phyloP scores from a whole-genome alignment of 2,329 filamentous ascomycete genomes.

The Knoxdaviesia capensis region DNA sequence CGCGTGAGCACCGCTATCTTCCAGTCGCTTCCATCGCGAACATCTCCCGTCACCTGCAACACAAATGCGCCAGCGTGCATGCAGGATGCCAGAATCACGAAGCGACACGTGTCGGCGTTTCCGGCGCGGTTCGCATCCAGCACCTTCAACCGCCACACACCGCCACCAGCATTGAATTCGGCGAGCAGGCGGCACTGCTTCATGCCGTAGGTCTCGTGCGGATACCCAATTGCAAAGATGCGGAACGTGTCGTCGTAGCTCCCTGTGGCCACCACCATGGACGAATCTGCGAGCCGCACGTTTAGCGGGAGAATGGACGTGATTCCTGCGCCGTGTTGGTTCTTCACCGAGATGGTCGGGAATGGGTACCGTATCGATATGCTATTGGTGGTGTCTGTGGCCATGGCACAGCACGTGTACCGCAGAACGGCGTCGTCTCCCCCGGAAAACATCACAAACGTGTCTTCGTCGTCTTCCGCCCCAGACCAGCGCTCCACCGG shows the following conservation, averaged over 20 bases:
- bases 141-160: constrained; percentile 71
- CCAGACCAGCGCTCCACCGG: constrained; percentile 8
- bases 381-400: background rate
- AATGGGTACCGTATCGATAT: constrained; percentile 5
- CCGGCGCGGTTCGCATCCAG: constrained; percentile 16
- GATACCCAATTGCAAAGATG: constrained; percentile 32
- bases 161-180: constrained; percentile 49
- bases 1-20: constrained; percentile 42
- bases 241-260: constrained; percentile 80
- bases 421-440: constrained; percentile 54
- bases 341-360: constrained; percentile 16
- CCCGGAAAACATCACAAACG: constrained; percentile 39
- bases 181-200: constrained; percentile 32
- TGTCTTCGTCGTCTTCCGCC: constrained; percentile 4
- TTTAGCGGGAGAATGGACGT: constrained; percentile 64
- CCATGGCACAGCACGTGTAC: constrained; percentile 16
- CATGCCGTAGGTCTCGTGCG: constrained; percentile 17
- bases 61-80: constrained; percentile 58
- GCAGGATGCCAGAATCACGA: constrained; percentile 58
- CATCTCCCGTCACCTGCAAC: constrained; percentile 28
- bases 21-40: constrained; percentile 29
- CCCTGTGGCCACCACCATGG: constrained; percentile 53
- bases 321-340: constrained; percentile 59
- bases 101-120: constrained; percentile 9
- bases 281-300: constrained; percentile 17